A percentile compares a stretch with the other conserved stretches of the same genome.
phyloP scores from a whole-genome alignment of 805 yeast species.

The Candida silvicultrix region DNA sequence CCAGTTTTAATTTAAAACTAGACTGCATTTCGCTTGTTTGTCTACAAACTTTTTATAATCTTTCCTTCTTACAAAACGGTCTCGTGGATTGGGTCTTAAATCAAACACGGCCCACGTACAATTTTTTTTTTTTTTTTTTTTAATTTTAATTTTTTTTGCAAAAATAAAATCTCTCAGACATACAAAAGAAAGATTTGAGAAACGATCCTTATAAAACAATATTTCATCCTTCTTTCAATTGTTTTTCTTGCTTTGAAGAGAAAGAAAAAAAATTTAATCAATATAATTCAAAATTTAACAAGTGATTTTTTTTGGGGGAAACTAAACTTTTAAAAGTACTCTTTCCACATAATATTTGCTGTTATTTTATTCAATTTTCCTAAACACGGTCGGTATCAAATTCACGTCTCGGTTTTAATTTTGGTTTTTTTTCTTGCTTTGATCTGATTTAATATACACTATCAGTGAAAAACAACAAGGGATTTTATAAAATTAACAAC shows the following conservation, averaged over 20 bases:
- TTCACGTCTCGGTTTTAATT: not conserved
- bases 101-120: too few relatives aligned
- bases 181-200: not conserved
- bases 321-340: not conserved
- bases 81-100: too few relatives aligned
- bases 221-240: not conserved
- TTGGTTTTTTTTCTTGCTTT: not conserved
- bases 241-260: too few relatives aligned
- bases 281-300: not conserved
- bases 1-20: too few relatives aligned
- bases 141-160: not conserved
- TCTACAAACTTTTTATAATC: too few relatives aligned
- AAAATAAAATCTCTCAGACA: not conserved
- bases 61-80: too few relatives aligned
- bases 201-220: not conserved
- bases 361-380: too few relatives aligned
- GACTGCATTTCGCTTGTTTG: too few relatives aligned
- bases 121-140: too few relatives aligned
- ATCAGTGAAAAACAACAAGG: not conserved
- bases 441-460: not conserved
- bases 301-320: not conserved
- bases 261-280: not conserved
- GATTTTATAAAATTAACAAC: not conserved
- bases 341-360: not conserved
- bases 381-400: not conserved